Evolutionary conservation across 2,329 filamentous ascomycete species (phyloP).

Genomic region (Podosphaera fusca): DNA sequence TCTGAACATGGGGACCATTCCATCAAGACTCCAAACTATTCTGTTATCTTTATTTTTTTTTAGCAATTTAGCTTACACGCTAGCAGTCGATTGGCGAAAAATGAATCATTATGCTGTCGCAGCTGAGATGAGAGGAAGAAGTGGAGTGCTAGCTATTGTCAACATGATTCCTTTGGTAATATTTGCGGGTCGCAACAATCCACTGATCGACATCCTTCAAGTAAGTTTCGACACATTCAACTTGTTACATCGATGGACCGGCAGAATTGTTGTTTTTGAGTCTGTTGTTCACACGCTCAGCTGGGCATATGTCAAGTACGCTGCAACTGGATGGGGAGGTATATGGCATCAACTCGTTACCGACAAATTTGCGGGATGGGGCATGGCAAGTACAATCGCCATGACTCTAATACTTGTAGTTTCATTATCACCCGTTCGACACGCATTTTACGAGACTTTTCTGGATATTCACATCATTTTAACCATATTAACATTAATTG

Average conservation of each 20-base stretch:
- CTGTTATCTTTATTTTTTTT: constrained; percentile 32
- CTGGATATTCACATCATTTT: constrained; percentile 65
- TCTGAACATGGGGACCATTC: constrained; percentile 37
- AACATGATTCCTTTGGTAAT: constrained; percentile 58
- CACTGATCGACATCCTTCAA: constrained; percentile 41
- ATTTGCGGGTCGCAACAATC: constrained; percentile 53
- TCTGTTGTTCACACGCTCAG: constrained; percentile 44
- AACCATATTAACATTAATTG: constrained; percentile 41
- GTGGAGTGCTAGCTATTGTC: constrained; percentile 41
- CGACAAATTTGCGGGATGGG: constrained; percentile 40
- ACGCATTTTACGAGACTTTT: constrained; percentile 96
- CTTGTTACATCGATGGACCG: constrained; percentile 55
- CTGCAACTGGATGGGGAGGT: constrained; percentile 37
- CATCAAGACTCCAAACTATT: constrained; percentile 37
- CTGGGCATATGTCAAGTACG: constrained; percentile 51
- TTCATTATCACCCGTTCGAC: constrained; percentile 58
- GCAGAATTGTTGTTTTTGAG: constrained; percentile 48
- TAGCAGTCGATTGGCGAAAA: constrained; percentile 34
- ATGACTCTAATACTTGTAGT: constrained; percentile 45
- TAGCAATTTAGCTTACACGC: constrained; percentile 40
- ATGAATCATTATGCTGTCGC: constrained; percentile 37
- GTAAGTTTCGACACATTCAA: constrained; percentile 67
- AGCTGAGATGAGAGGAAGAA: constrained; percentile 30
- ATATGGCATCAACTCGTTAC: constrained; percentile 29
- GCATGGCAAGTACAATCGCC: constrained; percentile 34